Evolutionary conservation across 768 basidiomycete genomes (phyloP), one percentile per base, ranked within the genome.

Genomic region (Dacryopinax spathularia): DNA sequence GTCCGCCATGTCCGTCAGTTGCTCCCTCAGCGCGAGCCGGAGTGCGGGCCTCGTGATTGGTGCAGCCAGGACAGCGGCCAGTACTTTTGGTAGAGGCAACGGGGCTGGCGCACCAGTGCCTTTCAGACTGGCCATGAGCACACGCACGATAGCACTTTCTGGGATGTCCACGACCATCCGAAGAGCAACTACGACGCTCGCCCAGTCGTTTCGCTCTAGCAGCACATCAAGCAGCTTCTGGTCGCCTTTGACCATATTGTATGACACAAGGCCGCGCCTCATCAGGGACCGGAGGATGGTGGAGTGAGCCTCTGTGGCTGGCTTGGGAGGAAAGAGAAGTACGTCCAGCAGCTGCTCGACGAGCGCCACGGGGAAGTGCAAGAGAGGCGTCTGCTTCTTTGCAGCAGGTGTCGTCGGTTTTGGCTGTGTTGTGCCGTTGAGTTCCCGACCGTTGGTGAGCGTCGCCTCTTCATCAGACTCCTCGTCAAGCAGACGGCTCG

Each of bases 181-280:
- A 59, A 89, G 72, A 33, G 86, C 79, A 13, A 82, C 67, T 64
- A 56, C 33, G 16, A 35, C 61, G 69, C 78, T 63, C 69, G 84
- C 89, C 89, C 89, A 91, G 68, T 91, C 89, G 41, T 77, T 75
- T 64, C 78, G 79, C 61, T 77, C 71, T 48, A 78, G 74, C 34
- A 91, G 72, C 1, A 77, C 76, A 9, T 76, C 75, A 35, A 90
- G 68, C 18, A 91, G 72, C 60, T 20, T 22, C 12, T 36, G 33
- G 1, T 83, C 84, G 13, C 79, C 81, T 5, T 81, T 74, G 10
- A 88, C 69, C 86, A 89, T 88, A 31, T 75, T 78, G 41, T 81
- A 78, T 63, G 80, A 83, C 15, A 89, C 79, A 1, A 80, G 76
- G 2, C 78, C 74, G 61, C 75, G 77, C 69, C 83, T 76, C 2